Conservation (phyloP, 139 green algal genomes). For the Medakamo hakoo region DNA sequence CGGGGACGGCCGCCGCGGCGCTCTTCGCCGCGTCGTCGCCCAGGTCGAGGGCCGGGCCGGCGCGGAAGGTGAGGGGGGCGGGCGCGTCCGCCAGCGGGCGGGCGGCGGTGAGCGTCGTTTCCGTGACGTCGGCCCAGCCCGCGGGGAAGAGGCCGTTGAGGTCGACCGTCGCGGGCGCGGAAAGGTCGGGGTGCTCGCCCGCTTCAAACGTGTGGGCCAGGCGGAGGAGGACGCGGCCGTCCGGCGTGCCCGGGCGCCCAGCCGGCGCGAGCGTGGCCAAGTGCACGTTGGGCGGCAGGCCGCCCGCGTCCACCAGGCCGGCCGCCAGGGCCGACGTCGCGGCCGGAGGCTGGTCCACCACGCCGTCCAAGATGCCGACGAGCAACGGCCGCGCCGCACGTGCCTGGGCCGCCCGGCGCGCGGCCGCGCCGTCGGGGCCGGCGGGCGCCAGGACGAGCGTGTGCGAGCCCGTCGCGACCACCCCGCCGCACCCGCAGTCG, state of each 20-base stretch:
- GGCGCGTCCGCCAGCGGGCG: neutral
- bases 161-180: too few species aligned
- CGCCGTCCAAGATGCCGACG: slow-evolving; percentile 6
- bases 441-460: slow-evolving; percentile 6
- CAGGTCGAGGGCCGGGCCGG: neutral
- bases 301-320: too few species aligned
- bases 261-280: slow-evolving; percentile 27
- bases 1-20: too few species aligned
- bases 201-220: slow-evolving; percentile 33
- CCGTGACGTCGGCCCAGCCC: neutral
- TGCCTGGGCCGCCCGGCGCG: neutral
- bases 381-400: neutral
- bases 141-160: neutral
- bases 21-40: too few species aligned
- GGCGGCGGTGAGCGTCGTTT: neutral
- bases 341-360: slow-evolving; percentile 1
- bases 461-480: slow-evolving; percentile 12
- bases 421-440: neutral
- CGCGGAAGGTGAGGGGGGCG: neutral
- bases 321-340: too few species aligned
- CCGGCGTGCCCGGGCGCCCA: neutral
- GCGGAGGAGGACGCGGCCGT: slow-evolving; percentile 17
- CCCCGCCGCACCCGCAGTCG: slow-evolving; percentile 24
- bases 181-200: too few species aligned
- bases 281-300: slow-evolving; percentile 28